These are phyloP conservation scores for Cornus controversa DNA, from an alignment of 148 eudicot species.

Conservation along the genomic window DNA sequence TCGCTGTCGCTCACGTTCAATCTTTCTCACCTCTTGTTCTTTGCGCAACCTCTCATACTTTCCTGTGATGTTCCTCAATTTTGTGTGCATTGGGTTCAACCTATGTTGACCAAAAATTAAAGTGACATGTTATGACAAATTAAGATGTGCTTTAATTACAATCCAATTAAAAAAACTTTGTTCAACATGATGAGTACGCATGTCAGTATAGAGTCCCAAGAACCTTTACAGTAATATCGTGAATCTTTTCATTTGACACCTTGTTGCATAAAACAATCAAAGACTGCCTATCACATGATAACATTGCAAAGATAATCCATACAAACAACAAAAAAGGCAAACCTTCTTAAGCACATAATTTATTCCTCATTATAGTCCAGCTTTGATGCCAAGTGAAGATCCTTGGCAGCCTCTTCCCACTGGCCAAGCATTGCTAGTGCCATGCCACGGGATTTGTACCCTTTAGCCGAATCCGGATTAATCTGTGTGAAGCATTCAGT, in stretches of 20 bases:
- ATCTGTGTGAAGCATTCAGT: constrained; percentile 35
- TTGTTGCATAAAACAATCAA: background rate
- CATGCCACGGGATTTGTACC: constrained; percentile 82
- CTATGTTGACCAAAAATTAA: constrained; percentile 31
- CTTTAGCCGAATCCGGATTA: constrained; percentile 94
- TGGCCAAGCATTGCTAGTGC: constrained; percentile 87
- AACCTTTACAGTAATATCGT: background rate
- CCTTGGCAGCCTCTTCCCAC: constrained; percentile 94
- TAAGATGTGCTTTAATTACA: too few relatives aligned
- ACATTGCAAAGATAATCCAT: too few relatives aligned
- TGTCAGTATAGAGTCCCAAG: background rate
- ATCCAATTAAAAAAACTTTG: background rate
- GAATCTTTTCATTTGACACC: background rate
- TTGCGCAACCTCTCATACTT: constrained; percentile 76
- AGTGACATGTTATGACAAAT: background rate
- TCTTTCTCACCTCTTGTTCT: constrained; percentile 63
- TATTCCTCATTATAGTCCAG: constrained; percentile 89
- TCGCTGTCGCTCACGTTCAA: constrained; percentile 61
- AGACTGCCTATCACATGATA: background rate
- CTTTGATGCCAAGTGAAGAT: constrained; percentile 82
- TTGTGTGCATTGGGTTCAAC: constrained; percentile 91
- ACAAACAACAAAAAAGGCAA: background rate
- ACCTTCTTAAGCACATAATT: constrained; percentile 69
- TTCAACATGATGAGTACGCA: too few relatives aligned
- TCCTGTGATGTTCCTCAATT: constrained; percentile 84